Percentiles rank a stretch among this genome's conserved stretches.
These are phyloP conservation scores for Trichoderma lentiforme DNA, from an alignment of 2,329 filamentous ascomycete species.

Conservation along the genomic window DNA sequence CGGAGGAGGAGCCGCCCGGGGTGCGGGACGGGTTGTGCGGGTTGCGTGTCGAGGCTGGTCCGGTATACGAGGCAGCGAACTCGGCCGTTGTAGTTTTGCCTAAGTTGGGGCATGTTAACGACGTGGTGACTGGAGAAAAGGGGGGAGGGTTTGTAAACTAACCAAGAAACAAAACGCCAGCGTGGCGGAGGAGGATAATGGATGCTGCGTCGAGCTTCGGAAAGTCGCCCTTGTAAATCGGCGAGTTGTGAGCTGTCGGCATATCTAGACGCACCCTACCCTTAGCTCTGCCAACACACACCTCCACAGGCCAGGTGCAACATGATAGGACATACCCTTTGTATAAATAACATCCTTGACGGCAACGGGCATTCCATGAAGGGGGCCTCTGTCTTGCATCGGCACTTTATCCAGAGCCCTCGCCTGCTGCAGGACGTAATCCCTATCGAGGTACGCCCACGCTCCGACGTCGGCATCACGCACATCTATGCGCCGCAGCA, in stretches of 20 bases:
- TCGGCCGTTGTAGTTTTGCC: conserved; percentile 56
- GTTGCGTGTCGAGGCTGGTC: conserved; percentile 55
- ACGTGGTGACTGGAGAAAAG: neutral
- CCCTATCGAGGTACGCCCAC: conserved; percentile 47
- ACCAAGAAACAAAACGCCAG: conserved; percentile 54
- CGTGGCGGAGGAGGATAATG: conserved; percentile 49
- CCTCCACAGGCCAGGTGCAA: neutral
- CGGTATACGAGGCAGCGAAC: conserved; percentile 55
- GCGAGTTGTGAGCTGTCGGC: conserved; percentile 55
- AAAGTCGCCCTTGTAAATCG: conserved; percentile 48
- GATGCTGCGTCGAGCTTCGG: conserved; percentile 50
- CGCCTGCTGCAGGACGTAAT: conserved; percentile 49
- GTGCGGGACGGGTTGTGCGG: conserved; percentile 64
- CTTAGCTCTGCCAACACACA: neutral
- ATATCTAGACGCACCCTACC: conserved; percentile 40
- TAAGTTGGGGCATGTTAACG: conserved; percentile 1
- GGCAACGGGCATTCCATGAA: conserved; percentile 57
- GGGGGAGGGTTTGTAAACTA: neutral
- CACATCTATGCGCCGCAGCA: conserved; percentile 43
- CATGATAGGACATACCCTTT: conserved; percentile 38
- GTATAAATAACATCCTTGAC: conserved; percentile 60
- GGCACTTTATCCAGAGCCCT: conserved; percentile 49
- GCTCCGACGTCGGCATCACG: conserved; percentile 47
- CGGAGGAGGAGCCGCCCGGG: conserved; percentile 65
- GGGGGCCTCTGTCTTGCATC: conserved; percentile 44